Percentiles rank a stretch among this genome's conserved stretches.
Evolutionary conservation across 2,329 filamentous ascomycete species (phyloP).

Genomic region (Reticulascus tulasneorum): DNA sequence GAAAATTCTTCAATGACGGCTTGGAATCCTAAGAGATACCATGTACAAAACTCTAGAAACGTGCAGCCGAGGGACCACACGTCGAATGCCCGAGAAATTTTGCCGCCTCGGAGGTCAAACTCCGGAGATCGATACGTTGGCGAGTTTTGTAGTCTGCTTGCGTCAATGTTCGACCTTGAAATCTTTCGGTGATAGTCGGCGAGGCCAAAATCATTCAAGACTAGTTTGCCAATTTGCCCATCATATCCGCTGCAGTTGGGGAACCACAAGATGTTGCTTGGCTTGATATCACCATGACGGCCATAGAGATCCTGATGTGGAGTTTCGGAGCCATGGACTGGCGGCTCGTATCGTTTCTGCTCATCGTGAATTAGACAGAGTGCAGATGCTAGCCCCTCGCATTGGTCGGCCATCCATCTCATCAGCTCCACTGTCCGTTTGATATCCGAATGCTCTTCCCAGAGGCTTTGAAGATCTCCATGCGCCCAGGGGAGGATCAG

Average conservation of each 20-base stretch:
- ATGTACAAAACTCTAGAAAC: conserved; percentile 21
- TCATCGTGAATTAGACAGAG: no score
- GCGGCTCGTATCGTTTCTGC: no score
- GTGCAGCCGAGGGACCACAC: conserved; percentile 24
- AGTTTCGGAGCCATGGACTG: conserved; percentile 4
- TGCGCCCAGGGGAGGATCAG: conserved; percentile 8
- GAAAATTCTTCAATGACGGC: no score
- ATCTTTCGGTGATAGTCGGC: conserved; percentile 6
- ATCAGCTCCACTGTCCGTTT: no score
- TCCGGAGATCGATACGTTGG: conserved; percentile 6
- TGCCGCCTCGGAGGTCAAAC: conserved; percentile 1
- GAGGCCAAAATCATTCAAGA: conserved; percentile 4
- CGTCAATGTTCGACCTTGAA: no score
- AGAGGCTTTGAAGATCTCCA: conserved; percentile 4
- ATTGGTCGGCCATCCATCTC: conserved; percentile 9
- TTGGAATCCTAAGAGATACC: conserved; percentile 8
- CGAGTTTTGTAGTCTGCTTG: conserved; percentile 2
- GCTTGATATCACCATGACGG: conserved; percentile 10
- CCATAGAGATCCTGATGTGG: conserved; percentile 3
- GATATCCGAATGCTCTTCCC: no score
- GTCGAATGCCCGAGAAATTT: conserved; percentile 18
- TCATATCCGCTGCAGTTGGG: conserved; percentile 1
- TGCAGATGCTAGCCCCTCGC: conserved; percentile 1
- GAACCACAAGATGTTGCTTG: conserved; percentile 7
- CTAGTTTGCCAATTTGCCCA: conserved; percentile 1